These are phyloP conservation scores for Lipomyces lipofer DNA, from an alignment of 805 yeast species.

Conservation along the genomic window DNA sequence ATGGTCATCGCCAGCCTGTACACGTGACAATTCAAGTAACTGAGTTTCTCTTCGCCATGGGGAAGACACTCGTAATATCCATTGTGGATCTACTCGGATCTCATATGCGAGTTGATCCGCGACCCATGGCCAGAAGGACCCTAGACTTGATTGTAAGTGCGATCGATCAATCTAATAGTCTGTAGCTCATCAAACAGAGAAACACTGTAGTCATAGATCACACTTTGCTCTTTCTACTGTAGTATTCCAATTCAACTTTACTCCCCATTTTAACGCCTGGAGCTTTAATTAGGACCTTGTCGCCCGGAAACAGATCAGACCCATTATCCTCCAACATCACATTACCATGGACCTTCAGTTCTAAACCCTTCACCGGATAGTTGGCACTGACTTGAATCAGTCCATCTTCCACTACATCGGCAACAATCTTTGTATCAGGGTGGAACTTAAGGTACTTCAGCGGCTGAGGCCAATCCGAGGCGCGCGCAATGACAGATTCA, in stretches of 20 bases:
- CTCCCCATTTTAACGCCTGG: background rate
- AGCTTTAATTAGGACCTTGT: constrained; percentile 16
- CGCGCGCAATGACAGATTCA: constrained; percentile 38
- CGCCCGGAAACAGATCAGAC: constrained; percentile 50
- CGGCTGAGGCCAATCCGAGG: constrained; percentile 55
- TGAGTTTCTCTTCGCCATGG: too few relatives aligned
- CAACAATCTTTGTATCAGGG: constrained; percentile 27
- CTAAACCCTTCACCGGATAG: constrained; percentile 50
- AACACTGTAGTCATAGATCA: too few relatives aligned
- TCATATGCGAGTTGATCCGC: too few relatives aligned
- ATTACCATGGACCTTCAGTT: constrained; percentile 37
- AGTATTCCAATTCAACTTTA: background rate
- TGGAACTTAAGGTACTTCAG: constrained; percentile 45
- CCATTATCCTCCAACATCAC: constrained; percentile 48
- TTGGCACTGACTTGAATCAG: constrained; percentile 37
- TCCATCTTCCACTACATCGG: constrained; percentile 37
- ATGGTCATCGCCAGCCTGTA: too few relatives aligned
- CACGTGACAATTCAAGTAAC: too few relatives aligned
- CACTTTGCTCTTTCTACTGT: background rate
- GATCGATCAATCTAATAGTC: too few relatives aligned
- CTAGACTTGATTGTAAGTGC: too few relatives aligned
- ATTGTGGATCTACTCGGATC: too few relatives aligned
- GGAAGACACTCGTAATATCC: too few relatives aligned
- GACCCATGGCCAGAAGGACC: too few relatives aligned
- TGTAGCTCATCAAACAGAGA: too few relatives aligned